Percentiles rank a stretch among this genome's conserved stretches.
Conservation (phyloP, 768 basidiomycete genomes). For the Mycena haematopus region DNA sequence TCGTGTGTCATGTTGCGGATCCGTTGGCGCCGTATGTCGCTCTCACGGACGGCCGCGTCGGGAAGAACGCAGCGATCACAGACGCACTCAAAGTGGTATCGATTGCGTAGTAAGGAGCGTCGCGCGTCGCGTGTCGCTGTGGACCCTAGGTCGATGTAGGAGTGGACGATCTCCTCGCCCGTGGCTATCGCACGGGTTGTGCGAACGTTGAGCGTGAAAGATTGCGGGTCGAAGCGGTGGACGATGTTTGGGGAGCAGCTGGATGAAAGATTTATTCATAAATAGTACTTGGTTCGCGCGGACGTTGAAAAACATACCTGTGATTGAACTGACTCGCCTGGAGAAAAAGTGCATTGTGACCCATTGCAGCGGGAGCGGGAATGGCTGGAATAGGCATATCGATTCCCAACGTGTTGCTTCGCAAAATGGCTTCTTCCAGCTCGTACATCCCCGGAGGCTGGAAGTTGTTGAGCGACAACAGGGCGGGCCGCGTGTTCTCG, state of each 20-base stretch:
- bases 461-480: slow-evolving; percentile 21
- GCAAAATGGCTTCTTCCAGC: slow-evolving; percentile 23
- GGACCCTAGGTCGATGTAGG: slow-evolving; percentile 22
- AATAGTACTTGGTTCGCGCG: too few species aligned
- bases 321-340: slow-evolving; percentile 26
- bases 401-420: slow-evolving; percentile 22
- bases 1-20: slow-evolving; percentile 11
- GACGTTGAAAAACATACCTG: slow-evolving; percentile 11
- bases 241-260: slow-evolving; percentile 28
- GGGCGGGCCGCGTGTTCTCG: slow-evolving; percentile 1
- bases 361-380: slow-evolving; percentile 18
- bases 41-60: slow-evolving; percentile 2
- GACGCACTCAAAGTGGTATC: slow-evolving; percentile 23
- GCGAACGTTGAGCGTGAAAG: slow-evolving; percentile 24
- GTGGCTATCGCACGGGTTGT: slow-evolving; percentile 24
- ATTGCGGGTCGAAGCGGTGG: slow-evolving; percentile 24
- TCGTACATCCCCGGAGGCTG: slow-evolving; percentile 16
- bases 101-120: slow-evolving; percentile 2
- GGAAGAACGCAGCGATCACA: slow-evolving; percentile 18
- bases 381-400: slow-evolving; percentile 8
- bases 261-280: background rate
- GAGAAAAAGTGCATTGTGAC: slow-evolving; percentile 26
- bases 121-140: slow-evolving; percentile 18
- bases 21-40: slow-evolving; percentile 19
- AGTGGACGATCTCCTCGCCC: slow-evolving; percentile 26